A percentile compares a stretch with the other conserved stretches of the same genome.
These are phyloP conservation scores for Tuber brumale DNA, from an alignment of 495 filamentous ascomycete genomes.

Conservation along the genomic window DNA sequence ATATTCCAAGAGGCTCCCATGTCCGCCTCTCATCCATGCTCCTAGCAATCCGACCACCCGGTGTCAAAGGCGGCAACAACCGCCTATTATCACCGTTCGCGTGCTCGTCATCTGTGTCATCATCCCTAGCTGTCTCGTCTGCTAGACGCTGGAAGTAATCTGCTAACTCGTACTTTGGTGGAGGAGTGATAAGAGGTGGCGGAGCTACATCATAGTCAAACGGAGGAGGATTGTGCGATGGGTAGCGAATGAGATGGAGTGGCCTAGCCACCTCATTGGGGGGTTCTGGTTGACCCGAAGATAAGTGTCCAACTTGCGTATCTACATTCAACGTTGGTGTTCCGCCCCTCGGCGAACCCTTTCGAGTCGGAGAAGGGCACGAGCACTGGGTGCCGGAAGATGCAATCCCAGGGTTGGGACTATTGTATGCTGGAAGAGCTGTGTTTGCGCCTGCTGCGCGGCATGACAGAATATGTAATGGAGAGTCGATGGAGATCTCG, in stretches of 20 bases:
- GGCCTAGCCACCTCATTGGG: slow-evolving; percentile 50
- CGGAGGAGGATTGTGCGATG: slow-evolving; percentile 82
- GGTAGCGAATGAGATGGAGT: slow-evolving; percentile 81
- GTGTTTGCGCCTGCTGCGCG: slow-evolving; percentile 88
- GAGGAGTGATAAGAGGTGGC: slow-evolving; percentile 50
- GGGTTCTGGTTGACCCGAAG: slow-evolving; percentile 16
- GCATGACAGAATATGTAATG: slow-evolving; percentile 92
- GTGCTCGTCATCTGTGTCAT: slow-evolving; percentile 45
- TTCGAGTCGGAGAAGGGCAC: slow-evolving; percentile 38
- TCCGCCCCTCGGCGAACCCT: slow-evolving; percentile 64
- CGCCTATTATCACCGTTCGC: slow-evolving; percentile 48
- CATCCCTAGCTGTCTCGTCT: slow-evolving; percentile 54
- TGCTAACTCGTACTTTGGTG: slow-evolving; percentile 82
- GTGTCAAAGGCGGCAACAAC: slow-evolving; percentile 62
- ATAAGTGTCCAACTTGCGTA: slow-evolving; percentile 28
- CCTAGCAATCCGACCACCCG: slow-evolving; percentile 60
- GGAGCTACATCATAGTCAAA: slow-evolving; percentile 88
- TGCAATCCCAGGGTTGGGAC: slow-evolving; percentile 50
- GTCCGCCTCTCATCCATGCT: slow-evolving; percentile 55
- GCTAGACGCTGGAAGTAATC: slow-evolving; percentile 80
- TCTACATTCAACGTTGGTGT: slow-evolving; percentile 57
- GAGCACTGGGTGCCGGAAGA: slow-evolving; percentile 37
- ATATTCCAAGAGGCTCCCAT: slow-evolving; percentile 43
- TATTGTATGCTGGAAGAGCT: slow-evolving; percentile 75
- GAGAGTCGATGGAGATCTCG: slow-evolving; percentile 97